These are phyloP conservation scores for Entrophospora sp. DNA, from an alignment of 192 early-diverging fungal genomes.

Conservation along the genomic window DNA sequence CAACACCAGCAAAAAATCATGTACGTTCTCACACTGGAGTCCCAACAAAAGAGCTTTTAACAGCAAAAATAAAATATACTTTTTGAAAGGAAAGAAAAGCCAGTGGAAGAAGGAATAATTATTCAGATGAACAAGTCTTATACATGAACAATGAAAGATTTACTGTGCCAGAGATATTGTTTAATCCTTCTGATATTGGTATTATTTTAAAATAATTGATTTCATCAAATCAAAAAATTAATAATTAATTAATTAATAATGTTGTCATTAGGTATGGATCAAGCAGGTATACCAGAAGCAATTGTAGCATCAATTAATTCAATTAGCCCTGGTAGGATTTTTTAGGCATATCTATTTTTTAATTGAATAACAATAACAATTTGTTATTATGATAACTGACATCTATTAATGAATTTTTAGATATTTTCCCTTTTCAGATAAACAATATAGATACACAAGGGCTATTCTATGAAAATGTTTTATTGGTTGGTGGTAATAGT, in stretches of 20 bases:
- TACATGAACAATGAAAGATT: conserved; percentile 68
- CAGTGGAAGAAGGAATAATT: conserved; percentile 11
- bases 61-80: no score
- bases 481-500: conserved; percentile 61
- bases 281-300: conserved; percentile 63
- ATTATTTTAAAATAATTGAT: no score
- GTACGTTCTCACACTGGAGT: no score
- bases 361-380: no score
- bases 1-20: no score
- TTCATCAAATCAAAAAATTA: no score
- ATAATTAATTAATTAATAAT: no score
- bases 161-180: conserved; percentile 66
- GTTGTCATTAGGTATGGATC: conserved; percentile 41
- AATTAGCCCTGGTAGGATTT: conserved; percentile 38
- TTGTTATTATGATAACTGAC: no score
- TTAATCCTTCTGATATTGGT: conserved; percentile 70
- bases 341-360: background rate
- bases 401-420: background rate
- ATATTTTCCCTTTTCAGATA: conserved; percentile 18
- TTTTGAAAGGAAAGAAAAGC: conserved; percentile 17
- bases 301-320: conserved; percentile 44
- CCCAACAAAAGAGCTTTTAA: no score
- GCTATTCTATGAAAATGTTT: conserved; percentile 56
- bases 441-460: conserved; percentile 40
- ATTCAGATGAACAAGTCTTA: conserved; percentile 45